Conservation (phyloP, 805 yeast species). For the Lipomyces starkeyi region DNA sequence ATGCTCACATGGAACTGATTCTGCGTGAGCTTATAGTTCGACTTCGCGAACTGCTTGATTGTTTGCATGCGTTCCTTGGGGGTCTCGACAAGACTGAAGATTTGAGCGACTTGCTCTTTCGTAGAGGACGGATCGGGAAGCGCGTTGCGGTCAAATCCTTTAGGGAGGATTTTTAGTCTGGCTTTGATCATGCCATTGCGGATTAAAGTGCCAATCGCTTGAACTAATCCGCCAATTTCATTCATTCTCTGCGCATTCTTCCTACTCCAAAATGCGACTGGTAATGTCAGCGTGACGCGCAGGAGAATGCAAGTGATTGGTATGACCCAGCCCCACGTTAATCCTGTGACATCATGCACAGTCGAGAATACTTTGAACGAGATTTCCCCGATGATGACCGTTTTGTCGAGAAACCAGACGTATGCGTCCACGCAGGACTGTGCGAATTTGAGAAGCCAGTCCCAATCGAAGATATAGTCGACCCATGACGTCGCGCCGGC, state of each 20-base stretch:
- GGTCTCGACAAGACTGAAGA: constrained; percentile 9
- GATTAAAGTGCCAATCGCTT: constrained; percentile 8
- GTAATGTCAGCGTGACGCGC: constrained; percentile 28
- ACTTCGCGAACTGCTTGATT: constrained; percentile 9
- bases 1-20: constrained; percentile 14
- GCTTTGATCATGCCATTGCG: constrained; percentile 2
- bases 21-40: not conserved
- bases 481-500: not conserved
- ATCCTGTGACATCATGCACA: constrained; percentile 31
- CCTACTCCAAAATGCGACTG: constrained; percentile 28
- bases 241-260: constrained; percentile 7
- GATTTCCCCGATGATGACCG: constrained; percentile 13
- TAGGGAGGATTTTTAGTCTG: constrained; percentile 18
- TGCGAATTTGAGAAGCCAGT: constrained; percentile 3
- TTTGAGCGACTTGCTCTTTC: not conserved
- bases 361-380: constrained; percentile 27
- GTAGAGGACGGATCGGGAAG: not conserved
- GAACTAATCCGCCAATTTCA: constrained; percentile 10
- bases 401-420: constrained; percentile 6
- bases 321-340: constrained; percentile 29
- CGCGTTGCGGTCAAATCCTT: constrained; percentile 1
- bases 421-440: not conserved
- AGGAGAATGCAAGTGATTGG: constrained; percentile 31
- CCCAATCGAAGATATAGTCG: not conserved
- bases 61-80: constrained; percentile 4